These are phyloP conservation scores for Monilinia vaccinii-corymbosi DNA, from an alignment of 2,329 filamentous ascomycete genomes.

Conservation along the genomic window DNA sequence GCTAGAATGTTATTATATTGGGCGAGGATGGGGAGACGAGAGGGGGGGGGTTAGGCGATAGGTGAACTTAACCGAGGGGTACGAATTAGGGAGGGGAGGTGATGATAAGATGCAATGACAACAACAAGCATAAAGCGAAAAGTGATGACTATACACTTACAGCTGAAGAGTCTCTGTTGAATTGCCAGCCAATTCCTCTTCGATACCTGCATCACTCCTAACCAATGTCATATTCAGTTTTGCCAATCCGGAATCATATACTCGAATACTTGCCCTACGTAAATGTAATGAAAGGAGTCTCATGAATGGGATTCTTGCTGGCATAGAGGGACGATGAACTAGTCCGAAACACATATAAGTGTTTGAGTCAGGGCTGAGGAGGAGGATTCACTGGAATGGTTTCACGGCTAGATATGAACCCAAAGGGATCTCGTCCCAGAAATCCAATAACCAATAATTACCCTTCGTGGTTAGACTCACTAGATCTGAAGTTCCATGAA, in stretches of 20 bases:
- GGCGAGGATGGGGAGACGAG: neutral
- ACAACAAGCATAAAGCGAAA: neutral
- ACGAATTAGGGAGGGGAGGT: neutral
- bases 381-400: neutral
- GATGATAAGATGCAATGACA: neutral
- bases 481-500: neutral
- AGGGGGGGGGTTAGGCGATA: neutral
- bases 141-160: no score
- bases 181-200: neutral
- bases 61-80: neutral
- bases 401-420: neutral
- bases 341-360: neutral
- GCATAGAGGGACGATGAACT: neutral
- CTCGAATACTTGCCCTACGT: neutral
- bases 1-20: neutral
- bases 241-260: neutral
- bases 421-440: neutral
- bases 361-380: neutral
- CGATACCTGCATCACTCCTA: neutral
- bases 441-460: neutral
- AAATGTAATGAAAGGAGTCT: no score
- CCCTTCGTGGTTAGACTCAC: neutral
- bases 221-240: neutral
- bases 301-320: no score
- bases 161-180: neutral